These are phyloP conservation scores for Angophora floribunda DNA, from an alignment of 345 rosid species.

Conservation along the genomic window DNA sequence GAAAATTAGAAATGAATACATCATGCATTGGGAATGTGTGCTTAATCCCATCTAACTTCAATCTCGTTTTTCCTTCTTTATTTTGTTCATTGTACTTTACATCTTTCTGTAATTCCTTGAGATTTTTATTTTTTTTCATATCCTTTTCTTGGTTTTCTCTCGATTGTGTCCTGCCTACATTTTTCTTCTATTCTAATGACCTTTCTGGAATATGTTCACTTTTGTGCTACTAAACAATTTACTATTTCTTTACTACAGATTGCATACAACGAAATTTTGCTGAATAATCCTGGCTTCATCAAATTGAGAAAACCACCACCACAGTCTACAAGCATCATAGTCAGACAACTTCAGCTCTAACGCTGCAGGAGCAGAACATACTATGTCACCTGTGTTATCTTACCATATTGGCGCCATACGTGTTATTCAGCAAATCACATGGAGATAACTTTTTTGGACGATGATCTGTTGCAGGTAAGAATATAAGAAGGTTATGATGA, in stretches of 20 bases:
- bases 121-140: background rate
- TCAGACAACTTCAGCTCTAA: background rate
- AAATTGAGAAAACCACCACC: background rate
- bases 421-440: background rate
- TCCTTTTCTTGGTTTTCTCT: background rate
- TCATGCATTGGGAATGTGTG: background rate
- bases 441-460: background rate
- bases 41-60: background rate
- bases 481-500: background rate
- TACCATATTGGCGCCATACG: background rate
- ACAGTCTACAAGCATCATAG: background rate
- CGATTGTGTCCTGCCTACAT: background rate
- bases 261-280: background rate
- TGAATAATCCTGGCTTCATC: background rate
- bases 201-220: background rate
- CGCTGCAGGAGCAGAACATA: background rate
- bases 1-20: background rate
- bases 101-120: background rate
- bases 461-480: background rate
- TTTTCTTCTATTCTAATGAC: background rate
- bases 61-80: background rate
- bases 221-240: background rate
- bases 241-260: background rate
- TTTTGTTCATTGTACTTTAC: background rate
- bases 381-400: background rate